A percentile compares a stretch with the other conserved stretches of the same genome.
Evolutionary conservation across 139 green algal species (phyloP).

Genomic region (Tetratostichococcus sp.): DNA sequence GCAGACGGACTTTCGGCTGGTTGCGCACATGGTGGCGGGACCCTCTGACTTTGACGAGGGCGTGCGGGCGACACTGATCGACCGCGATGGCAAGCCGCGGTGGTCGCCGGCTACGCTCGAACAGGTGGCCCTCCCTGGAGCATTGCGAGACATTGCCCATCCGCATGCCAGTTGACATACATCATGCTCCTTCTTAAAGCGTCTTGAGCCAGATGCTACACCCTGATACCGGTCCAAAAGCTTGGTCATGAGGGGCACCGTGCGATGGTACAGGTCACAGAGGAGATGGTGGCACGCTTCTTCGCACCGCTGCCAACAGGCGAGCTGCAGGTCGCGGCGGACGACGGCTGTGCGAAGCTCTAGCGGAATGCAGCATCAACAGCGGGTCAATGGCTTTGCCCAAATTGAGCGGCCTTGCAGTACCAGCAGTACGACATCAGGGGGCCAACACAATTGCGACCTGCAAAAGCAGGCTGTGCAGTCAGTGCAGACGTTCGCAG

Average conservation of each 20-base stretch:
- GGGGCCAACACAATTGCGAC: too few species aligned
- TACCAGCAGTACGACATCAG: too few species aligned
- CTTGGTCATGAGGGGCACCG: not conserved
- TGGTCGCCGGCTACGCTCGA: slow-evolving; percentile 55
- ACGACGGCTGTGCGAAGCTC: not conserved
- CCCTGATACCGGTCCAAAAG: too few species aligned
- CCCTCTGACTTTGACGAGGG: slow-evolving; percentile 58
- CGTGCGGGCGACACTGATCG: slow-evolving; percentile 69
- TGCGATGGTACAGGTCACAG: slow-evolving; percentile 3
- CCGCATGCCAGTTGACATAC: too few species aligned
- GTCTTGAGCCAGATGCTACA: too few species aligned
- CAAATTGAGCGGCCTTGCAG: too few species aligned
- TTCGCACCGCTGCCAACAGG: slow-evolving; percentile 15
- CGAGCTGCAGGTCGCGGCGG: slow-evolving; percentile 24
- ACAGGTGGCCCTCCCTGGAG: too few species aligned
- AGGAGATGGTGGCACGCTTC: not conserved
- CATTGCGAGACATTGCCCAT: too few species aligned
- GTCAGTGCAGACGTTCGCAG: too few species aligned
- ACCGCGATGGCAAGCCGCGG: slow-evolving; percentile 51
- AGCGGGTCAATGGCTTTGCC: too few species aligned
- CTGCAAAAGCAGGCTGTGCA: too few species aligned
- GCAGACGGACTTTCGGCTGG: slow-evolving; percentile 56
- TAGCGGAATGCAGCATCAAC: not conserved
- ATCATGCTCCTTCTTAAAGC: too few species aligned
- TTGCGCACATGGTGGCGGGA: slow-evolving; percentile 28